Base-by-base conservation (phyloP, 2,329 filamentous ascomycete genomes). In the Diplodia sapinea region DNA sequence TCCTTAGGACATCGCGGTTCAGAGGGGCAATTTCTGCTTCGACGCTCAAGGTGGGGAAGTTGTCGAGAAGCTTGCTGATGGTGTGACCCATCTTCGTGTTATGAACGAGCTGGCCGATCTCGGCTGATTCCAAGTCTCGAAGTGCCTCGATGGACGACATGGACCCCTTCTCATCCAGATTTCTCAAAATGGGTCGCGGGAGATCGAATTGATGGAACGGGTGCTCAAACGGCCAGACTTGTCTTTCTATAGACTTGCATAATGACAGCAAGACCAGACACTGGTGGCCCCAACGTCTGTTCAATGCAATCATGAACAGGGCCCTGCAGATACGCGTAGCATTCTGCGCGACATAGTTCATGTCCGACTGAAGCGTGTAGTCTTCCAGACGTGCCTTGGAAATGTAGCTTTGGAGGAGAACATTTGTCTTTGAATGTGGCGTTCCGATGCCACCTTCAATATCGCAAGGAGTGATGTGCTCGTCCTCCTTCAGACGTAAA, bases 231-330 rank as follows among this genome's bases (percentile, higher is more conserved):
- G 94, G 89, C 95, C 95, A 99, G 12, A 97, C 89, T 68, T 93
- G 90, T 80, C 93, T 96, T 80, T 99, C 96, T 67, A 99, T 97
- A 0, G 95, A 96, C 80, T 98, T 98, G 79, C 94, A 96, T 70
- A 99, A 84, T 0, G 93, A 96, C 52, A 99, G 82, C 38, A 99
- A 82, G 0, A 98, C 93, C 49, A 96, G 84, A 72, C 96, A 99
- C 78, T 98, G 93, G 73, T 97, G 91, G 0, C 96, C 95, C 95
- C 95, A 99, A 72, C 93, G 88, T 68, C 95, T 87, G 78, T 98
- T 98, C 63, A 99, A 83, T 1, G 95, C 94, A 73, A 99, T 94
- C 93, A 98, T 97, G 79, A 99, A 99, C 17, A 99, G 81, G 2
- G 96, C 93, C 70, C 96, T 87, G 75, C 94, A 97, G 68, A 99